phyloP scores from a whole-genome alignment of 2,329 filamentous ascomycete species.

The Anisogramma anomala region DNA sequence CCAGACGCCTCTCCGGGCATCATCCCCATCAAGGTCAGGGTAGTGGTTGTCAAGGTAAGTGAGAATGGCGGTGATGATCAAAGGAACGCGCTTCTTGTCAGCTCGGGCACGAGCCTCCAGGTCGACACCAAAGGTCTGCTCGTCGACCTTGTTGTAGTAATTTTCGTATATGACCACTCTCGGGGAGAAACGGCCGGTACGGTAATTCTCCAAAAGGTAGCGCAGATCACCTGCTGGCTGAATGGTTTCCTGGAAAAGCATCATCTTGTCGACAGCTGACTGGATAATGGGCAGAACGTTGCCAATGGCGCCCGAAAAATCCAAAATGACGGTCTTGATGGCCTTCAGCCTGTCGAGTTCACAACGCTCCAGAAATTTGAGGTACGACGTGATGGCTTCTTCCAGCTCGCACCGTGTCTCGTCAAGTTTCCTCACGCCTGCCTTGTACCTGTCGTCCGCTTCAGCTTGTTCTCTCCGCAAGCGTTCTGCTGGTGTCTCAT shows the following conservation, averaged over 20 bases:
- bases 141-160: slow-evolving; percentile 96
- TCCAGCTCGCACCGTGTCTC: slow-evolving; percentile 88
- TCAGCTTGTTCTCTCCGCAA: slow-evolving; percentile 82
- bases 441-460: slow-evolving; percentile 88
- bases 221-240: slow-evolving; percentile 81
- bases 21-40: slow-evolving; percentile 81
- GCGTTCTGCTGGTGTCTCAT: slow-evolving; percentile 80
- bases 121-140: slow-evolving; percentile 95
- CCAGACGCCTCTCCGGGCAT: slow-evolving; percentile 86
- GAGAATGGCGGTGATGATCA: slow-evolving; percentile 83
- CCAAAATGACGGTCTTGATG: slow-evolving; percentile 93
- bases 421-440: slow-evolving; percentile 73
- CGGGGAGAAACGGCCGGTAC: slow-evolving; percentile 84
- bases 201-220: slow-evolving; percentile 93
- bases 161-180: slow-evolving; percentile 93
- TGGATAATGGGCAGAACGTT: slow-evolving; percentile 96
- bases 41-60: slow-evolving; percentile 96
- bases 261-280: slow-evolving; percentile 95
- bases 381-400: slow-evolving; percentile 82
- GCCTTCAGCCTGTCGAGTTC: slow-evolving; percentile 93
- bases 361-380: slow-evolving; percentile 94
- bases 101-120: slow-evolving; percentile 88
- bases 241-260: slow-evolving; percentile 98
- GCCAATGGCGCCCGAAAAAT: slow-evolving; percentile 94
- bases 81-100: slow-evolving; percentile 88